Evolutionary conservation across 176 grass and related monocot genomes (phyloP).

Genomic region (Chrysopogon serrulatus): DNA sequence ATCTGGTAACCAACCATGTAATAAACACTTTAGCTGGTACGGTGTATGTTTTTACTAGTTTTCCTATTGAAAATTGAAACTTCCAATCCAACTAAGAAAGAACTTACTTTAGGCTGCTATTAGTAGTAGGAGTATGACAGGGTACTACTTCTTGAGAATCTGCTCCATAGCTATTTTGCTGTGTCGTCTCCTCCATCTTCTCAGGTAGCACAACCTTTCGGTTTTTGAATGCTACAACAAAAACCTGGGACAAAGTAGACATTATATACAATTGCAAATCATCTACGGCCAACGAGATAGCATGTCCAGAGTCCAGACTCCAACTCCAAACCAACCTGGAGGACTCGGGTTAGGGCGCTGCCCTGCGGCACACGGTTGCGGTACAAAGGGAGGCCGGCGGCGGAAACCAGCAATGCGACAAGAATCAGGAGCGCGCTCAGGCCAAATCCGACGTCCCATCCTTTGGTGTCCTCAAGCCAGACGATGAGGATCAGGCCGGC

Average conservation of each 20-base stretch:
- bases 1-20: constrained; percentile 10
- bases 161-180: background rate
- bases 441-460: constrained; percentile 51
- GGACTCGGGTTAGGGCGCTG: constrained; percentile 39
- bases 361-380: constrained; percentile 37
- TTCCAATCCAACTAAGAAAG: no score
- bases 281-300: background rate
- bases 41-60: no score
- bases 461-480: constrained; percentile 48
- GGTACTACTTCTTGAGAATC: background rate
- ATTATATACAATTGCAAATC: no score
- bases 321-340: constrained; percentile 32
- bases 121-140: background rate
- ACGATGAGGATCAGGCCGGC: constrained; percentile 45
- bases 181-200: constrained; percentile 12
- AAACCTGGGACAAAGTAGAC: constrained; percentile 23
- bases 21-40: no score
- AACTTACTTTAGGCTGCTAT: constrained; percentile 14
- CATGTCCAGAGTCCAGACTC: background rate
- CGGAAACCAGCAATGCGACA: constrained; percentile 27
- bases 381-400: constrained; percentile 36
- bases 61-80: no score
- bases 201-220: constrained; percentile 27
- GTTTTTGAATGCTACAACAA: constrained; percentile 62
- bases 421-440: constrained; percentile 25